Conservation (phyloP, 73 alveolate genomes). For the Breviolum minutum region DNA sequence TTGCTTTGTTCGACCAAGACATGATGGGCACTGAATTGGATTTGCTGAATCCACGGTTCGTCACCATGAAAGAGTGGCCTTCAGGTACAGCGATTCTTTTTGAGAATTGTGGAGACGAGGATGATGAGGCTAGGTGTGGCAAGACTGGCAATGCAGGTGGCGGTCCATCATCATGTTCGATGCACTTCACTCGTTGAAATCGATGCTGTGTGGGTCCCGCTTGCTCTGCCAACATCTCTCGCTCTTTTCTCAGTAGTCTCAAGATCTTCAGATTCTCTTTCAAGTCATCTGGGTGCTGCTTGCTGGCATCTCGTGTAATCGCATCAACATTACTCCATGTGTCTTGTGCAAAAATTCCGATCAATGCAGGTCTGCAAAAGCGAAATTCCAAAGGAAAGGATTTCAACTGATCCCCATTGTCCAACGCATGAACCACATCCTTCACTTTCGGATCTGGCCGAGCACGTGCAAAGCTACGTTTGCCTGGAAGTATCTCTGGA, state of each 20-base stretch:
- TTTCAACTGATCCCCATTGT: conserved; percentile 14
- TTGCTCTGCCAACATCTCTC: conserved; percentile 28
- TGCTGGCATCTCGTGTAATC: background rate
- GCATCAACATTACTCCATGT: conserved; percentile 39
- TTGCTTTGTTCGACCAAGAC: conserved; percentile 49
- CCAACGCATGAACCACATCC: conserved; percentile 63
- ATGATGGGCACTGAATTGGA: conserved; percentile 47
- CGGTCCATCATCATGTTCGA: background rate
- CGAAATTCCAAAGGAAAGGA: conserved; percentile 57
- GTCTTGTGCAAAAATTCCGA: conserved; percentile 60
- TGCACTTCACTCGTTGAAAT: background rate
- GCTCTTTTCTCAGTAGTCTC: conserved; percentile 11
- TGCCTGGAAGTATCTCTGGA: background rate
- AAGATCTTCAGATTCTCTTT: conserved; percentile 30
- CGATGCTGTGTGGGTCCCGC: background rate
- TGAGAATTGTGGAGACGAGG: conserved; percentile 32
- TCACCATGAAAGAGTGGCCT: background rate
- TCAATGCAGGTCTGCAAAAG: conserved; percentile 63
- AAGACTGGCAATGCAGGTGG: conserved; percentile 36
- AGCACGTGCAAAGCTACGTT: conserved; percentile 12
- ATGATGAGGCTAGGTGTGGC: background rate
- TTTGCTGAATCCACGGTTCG: conserved; percentile 40
- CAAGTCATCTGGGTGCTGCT: conserved; percentile 43
- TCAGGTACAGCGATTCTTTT: conserved; percentile 6
- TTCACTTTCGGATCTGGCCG: conserved; percentile 76